Evolutionary conservation across 1,284 basidiomycete species (phyloP), one percentile per base, ranked within the genome.

Genomic region (Somion occarium): DNA sequence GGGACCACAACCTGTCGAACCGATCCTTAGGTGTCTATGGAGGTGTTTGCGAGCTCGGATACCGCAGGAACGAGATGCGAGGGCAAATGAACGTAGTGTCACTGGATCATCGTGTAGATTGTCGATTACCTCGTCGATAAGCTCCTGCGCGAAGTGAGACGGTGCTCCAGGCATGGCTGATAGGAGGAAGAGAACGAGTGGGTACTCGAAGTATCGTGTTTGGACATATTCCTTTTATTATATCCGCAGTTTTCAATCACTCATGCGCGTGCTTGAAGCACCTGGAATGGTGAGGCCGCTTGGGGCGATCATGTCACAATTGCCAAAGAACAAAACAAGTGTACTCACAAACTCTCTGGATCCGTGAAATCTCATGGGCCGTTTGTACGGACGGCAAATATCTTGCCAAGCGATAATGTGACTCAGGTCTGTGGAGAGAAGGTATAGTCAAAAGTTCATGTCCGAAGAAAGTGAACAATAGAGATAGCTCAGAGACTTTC

Each of bases 81-180:
- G 30, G 4, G 44, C n/a, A 23, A 44, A 51, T 25, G 49, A 44
- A 11, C 27, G 18, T 12, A 51, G 24, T 19, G 49, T 12, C 5
- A 12, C 25, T 3, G 26, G 19, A 18, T 51, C 18, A 22, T 51
- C 44, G 12, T 46, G n/a, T 18, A 51, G 4, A 7, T 46, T 19
- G 30, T 51, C 49, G 34, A 51, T 51, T 20, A 51, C 44, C 13
- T 51, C 18, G 49, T 51, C 49, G n/a, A 51, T 38, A 25, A 51
- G 23, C 24, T 51, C 49, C 34, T 51, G 49, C 3, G 49, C 43
- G 18, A 51, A 22, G 11, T 18, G 48, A 20, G 20, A 20, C 23
- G 25, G 15, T 18, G 18, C 24, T 11, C 13, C 13, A 22, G 44
- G 9, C 39, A 44, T 19, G 30, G 30, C 30, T 7, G 30, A 34